Conservation (phyloP, 1,139 yeast genomes). For the Suhomyces coccinellae region DNA sequence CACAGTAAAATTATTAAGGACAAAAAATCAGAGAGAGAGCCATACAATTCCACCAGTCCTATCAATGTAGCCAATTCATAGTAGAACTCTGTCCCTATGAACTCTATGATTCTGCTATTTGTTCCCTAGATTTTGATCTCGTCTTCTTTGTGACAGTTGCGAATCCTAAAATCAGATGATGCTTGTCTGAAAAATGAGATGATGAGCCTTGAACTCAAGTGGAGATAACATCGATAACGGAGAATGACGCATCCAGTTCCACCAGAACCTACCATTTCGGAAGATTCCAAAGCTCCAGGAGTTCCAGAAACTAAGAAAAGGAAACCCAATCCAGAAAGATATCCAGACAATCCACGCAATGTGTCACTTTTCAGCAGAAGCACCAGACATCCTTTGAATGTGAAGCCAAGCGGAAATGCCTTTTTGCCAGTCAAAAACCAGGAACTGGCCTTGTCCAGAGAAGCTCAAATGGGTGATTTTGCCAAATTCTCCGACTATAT, state of each 20-base stretch:
- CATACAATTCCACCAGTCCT: too few relatives aligned
- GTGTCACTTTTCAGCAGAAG: slow-evolving; percentile 26
- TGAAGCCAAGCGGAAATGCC: slow-evolving; percentile 72
- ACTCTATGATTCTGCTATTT: too few relatives aligned
- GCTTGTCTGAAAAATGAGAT: slow-evolving; percentile 1
- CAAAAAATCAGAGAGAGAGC: too few relatives aligned
- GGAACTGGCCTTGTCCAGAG: slow-evolving; percentile 25
- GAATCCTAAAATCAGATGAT: slow-evolving; percentile 4
- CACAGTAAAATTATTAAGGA: too few relatives aligned
- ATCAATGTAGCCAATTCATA: too few relatives aligned
- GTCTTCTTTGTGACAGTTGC: not conserved
- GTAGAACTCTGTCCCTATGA: too few relatives aligned
- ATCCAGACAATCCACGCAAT: slow-evolving; percentile 20
- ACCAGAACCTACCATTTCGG: not conserved
- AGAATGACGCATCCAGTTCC: not conserved
- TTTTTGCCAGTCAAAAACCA: slow-evolving; percentile 24
- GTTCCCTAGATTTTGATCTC: too few relatives aligned
- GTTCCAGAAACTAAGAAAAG: slow-evolving; percentile 9
- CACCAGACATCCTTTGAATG: slow-evolving; percentile 67
- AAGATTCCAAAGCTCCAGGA: not conserved
- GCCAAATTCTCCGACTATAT: slow-evolving; percentile 59
- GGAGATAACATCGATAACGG: slow-evolving; percentile 2
- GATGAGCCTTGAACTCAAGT: slow-evolving; percentile 11
- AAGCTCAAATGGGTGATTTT: slow-evolving; percentile 54
- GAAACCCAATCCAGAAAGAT: slow-evolving; percentile 6